Base-by-base conservation (phyloP, 805 yeast species). In the Pichia membranifaciens region DNA sequence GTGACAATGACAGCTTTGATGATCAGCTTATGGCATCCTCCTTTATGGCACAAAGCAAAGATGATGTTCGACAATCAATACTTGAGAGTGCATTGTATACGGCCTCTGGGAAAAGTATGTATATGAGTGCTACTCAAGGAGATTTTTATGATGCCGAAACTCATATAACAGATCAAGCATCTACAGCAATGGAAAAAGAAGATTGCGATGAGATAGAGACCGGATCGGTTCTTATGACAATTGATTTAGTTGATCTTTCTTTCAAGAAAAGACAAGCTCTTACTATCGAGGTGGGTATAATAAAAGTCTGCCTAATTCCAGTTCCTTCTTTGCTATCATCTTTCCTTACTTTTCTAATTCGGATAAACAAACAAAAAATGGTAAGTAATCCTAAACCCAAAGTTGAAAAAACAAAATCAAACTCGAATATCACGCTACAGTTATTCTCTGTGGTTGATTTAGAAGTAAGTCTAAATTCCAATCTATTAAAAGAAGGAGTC, bases 41-140 rank as follows among this genome's bases (percentile, higher is more conserved):
- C 0, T 58, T 68, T 31, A 51, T 66, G 54, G 62, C 59, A 4
- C 59, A 59, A 22, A 54, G 49, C 35, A 57, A 56, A 42, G 57
- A 60, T 10, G 64, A 62, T 17, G 61, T 72, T 59, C 62, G 51
- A 15, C 48, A 49, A 12, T 62, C 65, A 2, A 58, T 81, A 48
- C 61, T 73, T 60, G 74, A 73, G 33, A 82, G 88, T 55, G 74
- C 78, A 66, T 68, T 81, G 33, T 82, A 81, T 58, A 79, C 91
- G 1, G 82, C 78, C 45, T 80, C 76, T 43, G 84, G 82, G 47
- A 84, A 87, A 1, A 39, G 57, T 3, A 73, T 87, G 17, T 87
- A 85, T 59, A 80, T 86, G 90, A 86, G 95, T 63, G 95, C 96
- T 2, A 36, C 43, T 17, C 70, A 83, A 10, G 79, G 87, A 0